Base-by-base conservation (phyloP, 129 eudicot genomes). In the Arctium minus region DNA sequence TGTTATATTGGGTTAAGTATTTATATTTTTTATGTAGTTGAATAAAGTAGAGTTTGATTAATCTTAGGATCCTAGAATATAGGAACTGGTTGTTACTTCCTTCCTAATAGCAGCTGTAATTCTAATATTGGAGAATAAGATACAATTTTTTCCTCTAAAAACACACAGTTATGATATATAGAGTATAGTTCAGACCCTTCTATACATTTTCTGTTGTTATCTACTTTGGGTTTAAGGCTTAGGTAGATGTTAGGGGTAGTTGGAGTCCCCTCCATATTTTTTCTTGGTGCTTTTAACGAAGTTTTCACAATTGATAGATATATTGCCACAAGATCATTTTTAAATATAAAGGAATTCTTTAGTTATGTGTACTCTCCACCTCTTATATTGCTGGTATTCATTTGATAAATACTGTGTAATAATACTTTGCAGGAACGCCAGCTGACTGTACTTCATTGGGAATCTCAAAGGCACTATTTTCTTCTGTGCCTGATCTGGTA, bases 361-460 rank as follows among this genome's bases (percentile, higher is more conserved):
- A 65, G 71, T 46, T 70, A 35, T 70, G 18, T 60, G 3, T 76
- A 9, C 22, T 38, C 48, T 8, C 32, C 79, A 13, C 11, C 29
- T 86, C 0, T 75, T 69, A 7, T 36, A 27, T 62, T 37, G 42
- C 6, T 79, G 17, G 12, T 32, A 68, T 73, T n/a, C 29, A 39
- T 39, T 29, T 86, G 38, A 38, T 42, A 70, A 36, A 39, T 33
- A 46, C 48, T 50, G 60, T 64, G 48, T 13, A 18, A 38, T 48
- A 48, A 39, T 32, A 17, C 77, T 84, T 82, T 78, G 40, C 87
- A 96, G 99, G 99, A 80, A 93, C 97, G 67, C 99, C 99, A 37
- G 92, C 99, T 22, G 99, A 96, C 82, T 96, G 99, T 86, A 78
- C 97, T 50, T 93, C 98, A 12, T 73, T 96, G 81, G 98, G 99